Evolutionary conservation across 768 basidiomycete genomes (phyloP), one percentile per base, ranked within the genome.

Genomic region (Leccinum truebloodii): DNA sequence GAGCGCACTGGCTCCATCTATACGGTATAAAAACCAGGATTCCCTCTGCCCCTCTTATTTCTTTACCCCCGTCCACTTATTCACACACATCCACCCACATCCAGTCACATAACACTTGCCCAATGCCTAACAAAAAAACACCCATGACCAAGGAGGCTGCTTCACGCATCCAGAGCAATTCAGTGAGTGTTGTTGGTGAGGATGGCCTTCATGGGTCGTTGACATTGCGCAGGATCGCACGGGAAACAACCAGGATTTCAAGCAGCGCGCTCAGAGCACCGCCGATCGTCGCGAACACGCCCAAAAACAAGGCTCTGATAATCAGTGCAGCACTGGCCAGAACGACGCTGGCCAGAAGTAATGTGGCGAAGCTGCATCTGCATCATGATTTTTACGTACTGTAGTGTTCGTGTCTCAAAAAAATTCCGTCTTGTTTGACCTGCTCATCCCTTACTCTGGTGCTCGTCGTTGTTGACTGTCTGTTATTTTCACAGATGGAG

Each of bases 161-260:
- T 1, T 20, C 49, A 0, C 60, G 60, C 14, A 62, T 62, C 57
- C 63, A 63, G n/a, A 52, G 54, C 18, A 44, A 63, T 41, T 18
- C 63, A 10, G 62, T 62, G 56, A 54, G 56, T 41, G 7, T 24
- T 37, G 16, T 46, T 44, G 52, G 49, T 24, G 7, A 46, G 5
- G 18, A 18, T 18, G n/a, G 32, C 26, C 34, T 7, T 1, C 49
- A 28, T 4, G 28, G 44, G n/a, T 50, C 5, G 35, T 53, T 61
- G 39, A 63, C 49, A 37, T 8, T 14, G 34, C 1, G 4, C 49
- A 63, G 60, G 63, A 63, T 22, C 26, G 46, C 8, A 57, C 51
- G 10, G 10, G 16, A 2, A 58, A 26, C 24, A 62, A 62, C 18
- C 9, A 14, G 6, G 63, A 41, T 14, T 63, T 62, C 54, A 63